A percentile compares a stretch with the other conserved stretches of the same genome.
Conservation (phyloP, 2,329 filamentous ascomycete genomes). For the Talaromyces sp. region DNA sequence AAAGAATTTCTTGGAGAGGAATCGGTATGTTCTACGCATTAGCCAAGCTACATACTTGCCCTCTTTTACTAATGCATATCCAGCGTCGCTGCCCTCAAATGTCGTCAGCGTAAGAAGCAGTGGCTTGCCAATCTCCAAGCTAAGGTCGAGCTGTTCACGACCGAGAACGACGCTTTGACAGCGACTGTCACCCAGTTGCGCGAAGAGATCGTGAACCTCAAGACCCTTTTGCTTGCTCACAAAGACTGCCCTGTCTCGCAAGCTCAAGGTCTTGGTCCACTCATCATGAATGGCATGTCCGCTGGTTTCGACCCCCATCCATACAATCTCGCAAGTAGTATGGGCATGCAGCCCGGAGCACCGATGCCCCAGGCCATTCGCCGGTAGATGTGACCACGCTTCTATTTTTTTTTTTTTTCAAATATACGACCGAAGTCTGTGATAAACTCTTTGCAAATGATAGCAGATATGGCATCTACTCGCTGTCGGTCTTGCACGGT, state of each 20-base stretch:
- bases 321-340: conserved; percentile 40
- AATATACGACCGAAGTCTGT: conserved; percentile 13
- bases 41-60: neutral
- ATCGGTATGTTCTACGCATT: conserved; percentile 63
- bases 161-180: conserved; percentile 83
- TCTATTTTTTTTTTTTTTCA: too few relatives aligned
- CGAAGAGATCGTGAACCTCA: conserved; percentile 92
- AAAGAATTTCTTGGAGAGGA: conserved; percentile 95
- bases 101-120: conserved; percentile 96
- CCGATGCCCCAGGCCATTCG: conserved; percentile 39
- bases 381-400: conserved; percentile 24
- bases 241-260: conserved; percentile 95
- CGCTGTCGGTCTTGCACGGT: conserved; percentile 1
- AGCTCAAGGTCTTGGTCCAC: conserved; percentile 64
- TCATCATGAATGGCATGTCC: conserved; percentile 41
- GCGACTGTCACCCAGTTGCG: conserved; percentile 77
- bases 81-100: conserved; percentile 94
- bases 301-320: conserved; percentile 41
- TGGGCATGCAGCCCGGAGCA: conserved; percentile 40
- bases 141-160: conserved; percentile 90
- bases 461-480: conserved; percentile 10
- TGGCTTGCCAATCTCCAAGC: conserved; percentile 93
- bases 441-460: conserved; percentile 17
- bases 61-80: neutral
- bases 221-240: conserved; percentile 86